phyloP scores from a whole-genome alignment of 768 basidiomycete genomes.

The Rubroboletus satanas region DNA sequence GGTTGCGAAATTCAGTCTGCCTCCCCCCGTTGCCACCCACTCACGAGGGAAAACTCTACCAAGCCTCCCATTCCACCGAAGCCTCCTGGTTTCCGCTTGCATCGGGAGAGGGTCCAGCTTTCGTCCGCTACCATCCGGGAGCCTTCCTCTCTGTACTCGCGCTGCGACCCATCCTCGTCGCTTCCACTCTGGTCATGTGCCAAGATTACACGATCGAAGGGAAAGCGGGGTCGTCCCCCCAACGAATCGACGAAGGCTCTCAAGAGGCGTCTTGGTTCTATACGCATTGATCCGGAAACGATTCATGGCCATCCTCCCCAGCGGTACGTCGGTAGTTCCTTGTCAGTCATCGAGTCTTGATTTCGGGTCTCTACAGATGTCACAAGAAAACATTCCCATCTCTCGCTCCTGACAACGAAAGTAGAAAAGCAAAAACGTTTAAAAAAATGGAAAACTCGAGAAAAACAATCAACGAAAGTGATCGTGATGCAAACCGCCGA shows the following conservation, averaged over 20 bases:
- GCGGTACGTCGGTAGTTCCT: background rate
- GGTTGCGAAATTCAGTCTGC: background rate
- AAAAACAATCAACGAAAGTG: background rate
- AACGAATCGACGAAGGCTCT: slow-evolving; percentile 3
- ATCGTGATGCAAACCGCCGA: background rate
- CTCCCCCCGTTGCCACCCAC: background rate
- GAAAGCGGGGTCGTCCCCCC: background rate
- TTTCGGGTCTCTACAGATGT: background rate
- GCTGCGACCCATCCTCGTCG: slow-evolving; percentile 3
- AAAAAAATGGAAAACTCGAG: background rate
- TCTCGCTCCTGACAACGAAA: background rate
- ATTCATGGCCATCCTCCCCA: background rate
- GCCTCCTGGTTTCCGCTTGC: background rate
- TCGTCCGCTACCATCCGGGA: background rate
- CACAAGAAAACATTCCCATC: background rate
- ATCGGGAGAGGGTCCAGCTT: background rate
- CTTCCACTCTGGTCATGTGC: slow-evolving; percentile 14
- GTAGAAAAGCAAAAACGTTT: background rate
- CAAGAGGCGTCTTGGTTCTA: slow-evolving; percentile 5
- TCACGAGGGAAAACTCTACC: background rate
- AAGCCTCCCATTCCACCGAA: slow-evolving; percentile 7
- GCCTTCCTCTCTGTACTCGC: background rate
- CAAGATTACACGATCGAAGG: slow-evolving; percentile 15
- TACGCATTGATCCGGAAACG: slow-evolving; percentile 3
- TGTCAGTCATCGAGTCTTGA: background rate